Conservation (phyloP, 1,139 yeast genomes). For the Taphrina populina region DNA sequence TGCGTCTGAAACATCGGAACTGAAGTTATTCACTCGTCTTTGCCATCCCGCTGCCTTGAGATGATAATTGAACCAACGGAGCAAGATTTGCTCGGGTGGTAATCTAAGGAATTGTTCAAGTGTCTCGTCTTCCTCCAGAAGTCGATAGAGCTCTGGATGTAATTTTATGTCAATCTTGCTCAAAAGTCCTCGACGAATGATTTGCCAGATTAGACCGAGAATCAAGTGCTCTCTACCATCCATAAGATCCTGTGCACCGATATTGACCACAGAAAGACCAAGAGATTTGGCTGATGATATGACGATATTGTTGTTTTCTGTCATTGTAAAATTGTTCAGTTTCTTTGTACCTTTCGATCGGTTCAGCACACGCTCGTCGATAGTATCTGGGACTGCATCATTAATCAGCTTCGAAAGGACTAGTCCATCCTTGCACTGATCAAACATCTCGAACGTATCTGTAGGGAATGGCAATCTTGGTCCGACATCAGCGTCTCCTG, state of each 20-base stretch:
- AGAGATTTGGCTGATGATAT: slow-evolving; percentile 98
- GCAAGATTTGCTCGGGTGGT: slow-evolving; percentile 94
- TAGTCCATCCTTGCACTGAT: slow-evolving; percentile 92
- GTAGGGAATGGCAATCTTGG: slow-evolving; percentile 85
- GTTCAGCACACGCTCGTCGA: slow-evolving; percentile 95
- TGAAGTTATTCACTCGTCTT: slow-evolving; percentile 76
- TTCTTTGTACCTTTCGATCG: slow-evolving; percentile 75
- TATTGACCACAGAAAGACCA: slow-evolving; percentile 88
- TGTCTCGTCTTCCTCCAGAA: slow-evolving; percentile 94
- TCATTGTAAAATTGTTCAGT: slow-evolving; percentile 92
- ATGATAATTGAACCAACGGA: slow-evolving; percentile 97
- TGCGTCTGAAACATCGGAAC: slow-evolving; percentile 87
- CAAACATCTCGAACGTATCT: slow-evolving; percentile 91
- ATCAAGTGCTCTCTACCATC: slow-evolving; percentile 96
- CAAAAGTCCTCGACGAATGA: slow-evolving; percentile 90
- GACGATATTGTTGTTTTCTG: slow-evolving; percentile 95
- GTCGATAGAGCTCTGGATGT: slow-evolving; percentile 94
- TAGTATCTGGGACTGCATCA: slow-evolving; percentile 96
- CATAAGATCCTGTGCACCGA: slow-evolving; percentile 93
- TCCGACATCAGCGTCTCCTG: slow-evolving; percentile 89
- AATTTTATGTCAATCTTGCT: slow-evolving; percentile 91
- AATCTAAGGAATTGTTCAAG: slow-evolving; percentile 91
- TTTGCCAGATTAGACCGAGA: slow-evolving; percentile 96
- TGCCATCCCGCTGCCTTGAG: slow-evolving; percentile 89
- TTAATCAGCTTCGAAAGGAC: slow-evolving; percentile 89